Evolutionary conservation across 2,329 filamentous ascomycete genomes (phyloP).

Genomic region (Colletotrichum tanaceti): DNA sequence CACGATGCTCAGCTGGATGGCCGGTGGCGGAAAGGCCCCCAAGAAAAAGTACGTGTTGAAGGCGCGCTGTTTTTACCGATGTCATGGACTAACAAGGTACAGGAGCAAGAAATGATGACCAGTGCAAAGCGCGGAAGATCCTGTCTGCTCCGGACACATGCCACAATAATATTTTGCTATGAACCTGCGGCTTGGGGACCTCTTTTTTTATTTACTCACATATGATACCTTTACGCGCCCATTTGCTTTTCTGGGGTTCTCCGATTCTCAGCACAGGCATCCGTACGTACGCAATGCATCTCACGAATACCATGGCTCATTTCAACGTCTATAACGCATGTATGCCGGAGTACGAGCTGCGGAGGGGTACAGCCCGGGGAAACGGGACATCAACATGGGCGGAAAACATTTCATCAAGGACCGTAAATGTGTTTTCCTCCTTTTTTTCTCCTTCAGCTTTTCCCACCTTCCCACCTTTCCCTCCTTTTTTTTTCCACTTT

Average conservation of each 20-base stretch:
- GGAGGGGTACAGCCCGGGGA: slow-evolving; percentile 20
- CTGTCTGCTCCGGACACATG: background rate
- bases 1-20: slow-evolving; percentile 51
- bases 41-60: slow-evolving; percentile 50
- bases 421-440: slow-evolving; percentile 10
- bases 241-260: slow-evolving; percentile 36
- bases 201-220: slow-evolving; percentile 41
- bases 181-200: slow-evolving; percentile 10
- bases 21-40: slow-evolving; percentile 44
- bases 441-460: no score
- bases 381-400: background rate
- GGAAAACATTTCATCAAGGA: slow-evolving; percentile 12
- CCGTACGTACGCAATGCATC: slow-evolving; percentile 17
- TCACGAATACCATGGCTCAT: slow-evolving; percentile 29
- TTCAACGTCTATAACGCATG: slow-evolving; percentile 38
- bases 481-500: no score
- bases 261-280: slow-evolving; percentile 26
- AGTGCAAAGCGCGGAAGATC: background rate
- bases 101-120: slow-evolving; percentile 44
- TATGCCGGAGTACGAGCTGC: slow-evolving; percentile 41
- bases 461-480: no score
- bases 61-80: no score
- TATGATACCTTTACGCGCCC: slow-evolving; percentile 44
- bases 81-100: background rate
- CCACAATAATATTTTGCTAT: slow-evolving; percentile 1